Evolutionary conservation across 306 rosid species (phyloP), one percentile per base, ranked within the genome.

Genomic region (Dryas octopetala): DNA sequence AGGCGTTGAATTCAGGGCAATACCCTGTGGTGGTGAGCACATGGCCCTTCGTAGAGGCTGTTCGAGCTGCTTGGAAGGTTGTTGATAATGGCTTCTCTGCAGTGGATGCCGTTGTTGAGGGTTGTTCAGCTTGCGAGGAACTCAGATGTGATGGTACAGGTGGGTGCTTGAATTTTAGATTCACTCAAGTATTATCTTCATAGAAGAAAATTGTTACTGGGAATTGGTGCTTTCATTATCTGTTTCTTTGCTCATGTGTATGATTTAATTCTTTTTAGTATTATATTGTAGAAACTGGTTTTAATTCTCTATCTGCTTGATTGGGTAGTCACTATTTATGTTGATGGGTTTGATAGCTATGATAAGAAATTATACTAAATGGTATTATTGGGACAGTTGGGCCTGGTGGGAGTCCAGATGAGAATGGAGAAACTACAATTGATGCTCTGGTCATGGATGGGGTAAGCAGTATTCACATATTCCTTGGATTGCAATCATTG

Each of bases 371-470:
- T 54, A 38, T 10, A 2, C 43, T 53, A 28, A 10, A 51, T 74
- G 10, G 52, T 52, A 23, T 23, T 50, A 52, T 50, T 80, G 70
- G 75, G 68, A 77, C 84, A 95, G 97, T 95, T 81, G 97, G 97
- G 70, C 98, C 98, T 1, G 98, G 98, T 72, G 98, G 98, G 55
- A 95, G 97, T 85, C 97, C 98, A 17, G 93, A 95, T 75, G 98
- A 95, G 82, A 91, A 91, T 40, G 98, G 97, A 65, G 98, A 95
- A 86, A 90, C 98, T 46, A 91, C 97, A 47, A 87, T 95, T 11
- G 97, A 95, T 83, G 97, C 97, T 58, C 41, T 95, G 75, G 82
- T 95, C 84, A 95, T 95, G 97, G 93, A 95, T 74, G 98, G 93
- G 89, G 98, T 95, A 86, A 79, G 76, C 57, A 62, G 51, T 67